Base-by-base conservation (phyloP, 1,139 yeast species). In the Magnusiomyces sp. region DNA sequence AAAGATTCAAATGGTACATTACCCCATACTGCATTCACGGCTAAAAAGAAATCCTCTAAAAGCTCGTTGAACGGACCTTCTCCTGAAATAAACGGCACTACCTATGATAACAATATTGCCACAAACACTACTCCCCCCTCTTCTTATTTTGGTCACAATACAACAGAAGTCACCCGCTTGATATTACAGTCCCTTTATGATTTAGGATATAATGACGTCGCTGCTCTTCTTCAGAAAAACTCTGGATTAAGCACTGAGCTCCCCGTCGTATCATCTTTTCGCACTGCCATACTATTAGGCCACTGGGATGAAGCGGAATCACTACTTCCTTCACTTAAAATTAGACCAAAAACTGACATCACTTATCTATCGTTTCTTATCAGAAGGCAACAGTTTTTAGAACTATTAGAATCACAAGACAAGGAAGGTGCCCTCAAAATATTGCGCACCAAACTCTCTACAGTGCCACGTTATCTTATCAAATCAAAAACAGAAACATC, bases 131-230 rank as follows among this genome's bases (percentile, higher is more conserved):
- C 36, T 16, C 32, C 45, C 2, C n/a, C 40, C 20, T 14, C 36
- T 5, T 37, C 38, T 11, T 61, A 57, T 43, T 50, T 49, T 40
- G 67, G 66, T 14, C 62, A 68, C 32, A 65, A 69, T 55, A 67
- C 63, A 42, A 60, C 59, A 14, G 80, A 78, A 58, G 67, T 76
- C 11, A 71, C 79, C 1, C 68, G 79, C 46, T 62, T 78, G 27
- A 58, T 78, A 37, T 71, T 77, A 33, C 80, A 77, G 55, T 65
- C 79, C 1, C 61, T 78, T 46, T 62, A 64, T 39, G 81, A 77
- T 53, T 54, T 77, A 51, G 82, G 81, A 2, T 75, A 73, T 56
- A 53, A 61, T 6, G 57, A 63, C 10, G 61, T 76, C 1, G 74
- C 77, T 0, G 55, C 61, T 10, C 49, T 58, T 2, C 62, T 78